Base-by-base conservation (phyloP, 306 rosid species). In the Mimosa bimucronata region DNA sequence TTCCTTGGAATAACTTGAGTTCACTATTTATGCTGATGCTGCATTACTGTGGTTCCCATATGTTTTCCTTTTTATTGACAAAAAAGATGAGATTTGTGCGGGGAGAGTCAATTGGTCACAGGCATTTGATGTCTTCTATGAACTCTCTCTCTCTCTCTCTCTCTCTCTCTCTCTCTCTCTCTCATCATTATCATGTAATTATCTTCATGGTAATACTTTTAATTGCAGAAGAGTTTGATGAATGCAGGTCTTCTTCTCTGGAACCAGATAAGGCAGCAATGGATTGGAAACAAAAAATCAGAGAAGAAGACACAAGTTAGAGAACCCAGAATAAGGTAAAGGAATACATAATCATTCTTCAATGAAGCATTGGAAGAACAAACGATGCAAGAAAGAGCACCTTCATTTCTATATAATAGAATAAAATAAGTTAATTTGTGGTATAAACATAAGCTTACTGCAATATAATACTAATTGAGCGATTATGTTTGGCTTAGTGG, bases 191-290 rank as follows among this genome's bases (percentile, higher is more conserved):
- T 31, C 23, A 15, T 64, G 23, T 15, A 13, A 30, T 30, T 64
- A 66, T 78, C 29, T 67, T 34, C 79, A 73, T 37, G 74, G 76
- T 50, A 55, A 21, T 50, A 52, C 42, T 73, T 75, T 65, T 64
- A 62, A 40, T 23, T 3, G 45, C 60, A 40, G n/a, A 40, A 62
- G 80, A 66, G 34, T 74, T 50, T 25, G 80, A 66, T 86, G 84
- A 26, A 72, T 81, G 83, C 91, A 94, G 97, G 97, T 82, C 91
- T 90, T 75, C 80, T 86, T 85, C 88, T 90, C 72, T 94, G 97
- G 97, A 91, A 94, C 79, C 91, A 89, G 80, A 84, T 71, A 34
- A 91, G 98, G 85, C 87, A 82, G 72, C 92, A 88, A 48, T 94
- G 97, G 98, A 65, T 84, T 83, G 91, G 92, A 84, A 88, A 86